Percentiles rank a stretch among this genome's conserved stretches.
phyloP scores from a whole-genome alignment of 1,284 basidiomycete genomes.

The Apiotrichum akiyoshidainum region DNA sequence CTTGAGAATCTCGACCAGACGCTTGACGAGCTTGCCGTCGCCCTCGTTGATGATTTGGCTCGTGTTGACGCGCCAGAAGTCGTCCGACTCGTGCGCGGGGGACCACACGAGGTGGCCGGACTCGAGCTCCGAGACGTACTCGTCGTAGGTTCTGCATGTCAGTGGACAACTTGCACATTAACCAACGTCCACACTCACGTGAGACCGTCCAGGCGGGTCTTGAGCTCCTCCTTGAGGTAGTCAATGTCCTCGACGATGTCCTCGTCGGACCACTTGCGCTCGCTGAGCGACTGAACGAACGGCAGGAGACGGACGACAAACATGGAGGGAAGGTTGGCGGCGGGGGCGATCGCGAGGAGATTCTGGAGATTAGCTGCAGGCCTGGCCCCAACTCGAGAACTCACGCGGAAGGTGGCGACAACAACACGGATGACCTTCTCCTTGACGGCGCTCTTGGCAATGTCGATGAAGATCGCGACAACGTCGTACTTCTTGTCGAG shows the following conservation, averaged over 20 bases:
- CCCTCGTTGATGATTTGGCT: constrained; percentile 79
- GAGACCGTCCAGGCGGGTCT: constrained; percentile 75
- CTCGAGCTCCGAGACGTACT: constrained; percentile 85
- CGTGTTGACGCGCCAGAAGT: constrained; percentile 97
- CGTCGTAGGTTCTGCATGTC: constrained; percentile 69
- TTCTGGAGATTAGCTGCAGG: constrained; percentile 59
- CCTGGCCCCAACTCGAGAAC: constrained; percentile 15
- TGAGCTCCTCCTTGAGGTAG: constrained; percentile 77
- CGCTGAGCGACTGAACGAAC: constrained; percentile 76
- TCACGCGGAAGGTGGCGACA: constrained; percentile 81
- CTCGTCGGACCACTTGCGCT: constrained; percentile 90
- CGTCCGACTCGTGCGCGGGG: constrained; percentile 90
- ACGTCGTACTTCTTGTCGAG: constrained; percentile 89
- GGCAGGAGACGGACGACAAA: constrained; percentile 81
- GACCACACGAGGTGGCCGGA: constrained; percentile 92
- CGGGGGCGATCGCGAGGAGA: constrained; percentile 59
- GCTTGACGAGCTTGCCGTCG: constrained; percentile 76
- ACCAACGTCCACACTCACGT: constrained; percentile 1
- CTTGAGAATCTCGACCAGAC: constrained; percentile 67
- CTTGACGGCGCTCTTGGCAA: constrained; percentile 87
- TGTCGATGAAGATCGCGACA: constrained; percentile 77
- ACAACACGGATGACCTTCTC: constrained; percentile 97
- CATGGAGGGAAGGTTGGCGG: constrained; percentile 85
- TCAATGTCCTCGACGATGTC: constrained; percentile 89
- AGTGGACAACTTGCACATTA: constrained; percentile 35